A percentile compares a stretch with the other conserved stretches of the same genome.
Evolutionary conservation across 2,329 filamentous ascomycete species (phyloP).

Genomic region (Cercospora sesami): DNA sequence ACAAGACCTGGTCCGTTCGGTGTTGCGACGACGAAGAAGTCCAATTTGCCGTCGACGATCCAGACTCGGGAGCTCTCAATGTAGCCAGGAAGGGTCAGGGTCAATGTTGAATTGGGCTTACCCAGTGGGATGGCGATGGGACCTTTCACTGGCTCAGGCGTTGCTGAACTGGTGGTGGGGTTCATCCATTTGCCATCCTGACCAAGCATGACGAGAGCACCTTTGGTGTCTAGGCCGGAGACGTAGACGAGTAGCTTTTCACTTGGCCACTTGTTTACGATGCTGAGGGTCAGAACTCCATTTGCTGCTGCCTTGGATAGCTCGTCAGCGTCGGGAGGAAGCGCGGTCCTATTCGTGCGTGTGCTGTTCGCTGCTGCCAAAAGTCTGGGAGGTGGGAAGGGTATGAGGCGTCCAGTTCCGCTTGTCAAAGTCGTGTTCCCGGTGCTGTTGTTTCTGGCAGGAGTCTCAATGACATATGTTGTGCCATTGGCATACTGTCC

Average conservation of each 20-base stretch:
- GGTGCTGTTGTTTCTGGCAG: neutral
- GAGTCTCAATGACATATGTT: neutral
- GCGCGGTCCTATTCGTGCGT: neutral
- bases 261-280: conserved; percentile 48
- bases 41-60: conserved; percentile 47
- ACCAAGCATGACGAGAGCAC: conserved; percentile 46
- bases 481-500: conserved; percentile 1
- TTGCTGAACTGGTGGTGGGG: conserved; percentile 41
- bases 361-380: neutral
- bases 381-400: neutral
- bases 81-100: conserved; percentile 45
- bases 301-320: conserved; percentile 6
- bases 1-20: conserved; percentile 45
- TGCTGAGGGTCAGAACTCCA: conserved; percentile 24
- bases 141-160: conserved; percentile 41
- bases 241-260: conserved; percentile 47
- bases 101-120: conserved; percentile 39
- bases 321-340: neutral
- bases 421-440: neutral
- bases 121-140: conserved; percentile 47
- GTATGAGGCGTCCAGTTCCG: conserved; percentile 9
- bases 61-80: conserved; percentile 49
- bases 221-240: conserved; percentile 45
- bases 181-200: conserved; percentile 46
- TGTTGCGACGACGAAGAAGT: conserved; percentile 47